Evolutionary conservation across 768 basidiomycete genomes (phyloP), one percentile per base, ranked within the genome.

Genomic region (Pleurotus pulmonarius): DNA sequence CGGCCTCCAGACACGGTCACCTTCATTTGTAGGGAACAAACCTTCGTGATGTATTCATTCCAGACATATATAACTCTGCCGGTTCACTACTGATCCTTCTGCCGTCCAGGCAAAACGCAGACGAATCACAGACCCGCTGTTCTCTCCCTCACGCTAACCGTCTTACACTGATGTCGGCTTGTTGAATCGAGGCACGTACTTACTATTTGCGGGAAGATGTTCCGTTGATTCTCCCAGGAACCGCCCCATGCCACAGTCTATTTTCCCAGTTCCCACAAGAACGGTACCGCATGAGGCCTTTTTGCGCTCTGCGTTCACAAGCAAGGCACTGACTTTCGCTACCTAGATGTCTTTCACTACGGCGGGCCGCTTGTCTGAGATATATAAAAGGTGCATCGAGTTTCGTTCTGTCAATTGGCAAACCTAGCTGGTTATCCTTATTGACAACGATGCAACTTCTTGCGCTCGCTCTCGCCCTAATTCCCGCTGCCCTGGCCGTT

Each of bases 401-500:
- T 22, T 15, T 24, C 18, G 26, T 34, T 5, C 41, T 37, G 22
- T 20, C 26, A 41, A 12, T 20, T n/a, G 15, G 7, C 20, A 20
- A 43, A 43, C 41, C 41, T 43, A 8, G 5, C 13, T 43, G 20
- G 41, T n/a, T 20, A 43, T 40, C 39, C 24, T 8, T 34, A 8
- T 34, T 11, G 11, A 34, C 29, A 9, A 52, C 24, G 13, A 52
- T 52, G 51, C 37, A 24, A 16, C 39, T 52, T 22, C 37, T 39
- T 7, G 51, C 51, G 20, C 41, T 52, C 4, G 56, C 34, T 52
- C 43, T 61, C 22, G 58, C 60, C 22, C 54, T 62, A 16, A 8
- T 61, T 18, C 63, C 63, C 29, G 16, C 46, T 20, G 57, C 55
- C 34, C 53, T 63, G 7, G 62, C 56, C 5, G 55, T 20, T n/a